Evolutionary conservation across 2,329 filamentous ascomycete species (phyloP).

Genomic region (Aspergillus sp.): DNA sequence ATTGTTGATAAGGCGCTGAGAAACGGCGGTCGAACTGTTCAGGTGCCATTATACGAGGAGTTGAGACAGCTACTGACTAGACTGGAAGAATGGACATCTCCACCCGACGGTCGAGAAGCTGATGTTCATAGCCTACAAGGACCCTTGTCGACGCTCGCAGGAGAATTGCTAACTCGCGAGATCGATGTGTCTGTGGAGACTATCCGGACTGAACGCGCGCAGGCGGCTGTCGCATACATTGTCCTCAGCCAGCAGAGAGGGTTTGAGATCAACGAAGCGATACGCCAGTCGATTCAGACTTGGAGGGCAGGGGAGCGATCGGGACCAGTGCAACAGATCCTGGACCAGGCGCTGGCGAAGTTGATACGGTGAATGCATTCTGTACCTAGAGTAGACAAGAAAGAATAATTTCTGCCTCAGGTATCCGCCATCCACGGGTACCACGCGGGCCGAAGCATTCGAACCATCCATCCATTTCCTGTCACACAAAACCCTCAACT

Average conservation of each 20-base stretch:
- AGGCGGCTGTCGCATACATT: constrained; percentile 28
- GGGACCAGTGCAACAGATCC: constrained; percentile 26
- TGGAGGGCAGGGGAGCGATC: constrained; percentile 38
- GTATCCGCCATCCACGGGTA: neutral
- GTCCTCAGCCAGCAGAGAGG: constrained; percentile 17
- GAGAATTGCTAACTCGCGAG: constrained; percentile 25
- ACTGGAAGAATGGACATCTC: constrained; percentile 20
- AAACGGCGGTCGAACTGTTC: constrained; percentile 28
- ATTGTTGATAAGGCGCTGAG: constrained; percentile 24
- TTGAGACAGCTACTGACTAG: constrained; percentile 27
- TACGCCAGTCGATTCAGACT: constrained; percentile 17
- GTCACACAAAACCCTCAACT: neutral
- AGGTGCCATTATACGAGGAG: constrained; percentile 29
- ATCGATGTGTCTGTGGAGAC: constrained; percentile 30
- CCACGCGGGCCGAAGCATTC: neutral
- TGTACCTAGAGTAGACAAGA: too few species aligned
- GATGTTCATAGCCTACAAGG: constrained; percentile 19
- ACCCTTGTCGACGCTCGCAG: constrained; percentile 21
- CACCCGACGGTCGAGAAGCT: constrained; percentile 5
- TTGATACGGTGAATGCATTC: neutral
- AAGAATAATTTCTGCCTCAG: neutral
- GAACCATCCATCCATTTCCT: neutral
- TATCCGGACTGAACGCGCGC: constrained; percentile 32
- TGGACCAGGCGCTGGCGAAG: constrained; percentile 25
- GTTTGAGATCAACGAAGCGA: constrained; percentile 12